Evolutionary conservation across 345 rosid genomes (phyloP).

Genomic region (Bruguiera gymnorhiza): DNA sequence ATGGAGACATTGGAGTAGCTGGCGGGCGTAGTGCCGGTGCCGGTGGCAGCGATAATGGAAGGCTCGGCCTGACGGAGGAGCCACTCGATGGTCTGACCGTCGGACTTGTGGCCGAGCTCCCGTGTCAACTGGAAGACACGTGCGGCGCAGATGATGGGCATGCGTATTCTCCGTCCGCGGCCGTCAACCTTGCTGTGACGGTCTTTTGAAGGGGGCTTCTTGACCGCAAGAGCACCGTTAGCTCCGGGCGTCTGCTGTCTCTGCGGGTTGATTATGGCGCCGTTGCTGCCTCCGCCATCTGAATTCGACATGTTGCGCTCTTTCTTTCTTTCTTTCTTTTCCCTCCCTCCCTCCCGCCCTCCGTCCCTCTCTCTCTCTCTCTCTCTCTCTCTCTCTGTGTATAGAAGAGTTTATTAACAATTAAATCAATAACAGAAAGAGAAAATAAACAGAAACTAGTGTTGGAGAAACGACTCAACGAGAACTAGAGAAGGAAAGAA

Average conservation of each 20-base stretch:
- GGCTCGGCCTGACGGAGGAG: slow-evolving; percentile 99
- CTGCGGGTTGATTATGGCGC: slow-evolving; percentile 47
- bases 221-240: slow-evolving; percentile 52
- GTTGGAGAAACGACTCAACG: no score
- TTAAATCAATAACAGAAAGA: no score
- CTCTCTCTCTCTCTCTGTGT: no score
- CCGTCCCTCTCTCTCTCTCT: no score
- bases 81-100: slow-evolving; percentile 99
- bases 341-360: no score
- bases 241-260: slow-evolving; percentile 33
- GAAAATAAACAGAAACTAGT: no score
- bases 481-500: no score
- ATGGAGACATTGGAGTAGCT: slow-evolving; percentile 77
- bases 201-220: slow-evolving; percentile 94
- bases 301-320: slow-evolving; percentile 50
- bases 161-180: slow-evolving; percentile 89
- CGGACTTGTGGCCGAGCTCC: slow-evolving; percentile 96
- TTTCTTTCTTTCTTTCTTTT: no score
- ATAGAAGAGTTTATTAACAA: no score
- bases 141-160: slow-evolving; percentile 99
- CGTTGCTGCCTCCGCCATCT: slow-evolving; percentile 27
- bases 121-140: slow-evolving; percentile 95
- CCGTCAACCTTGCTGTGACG: slow-evolving; percentile 98
- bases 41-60: slow-evolving; percentile 95
- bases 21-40: slow-evolving; percentile 95